Base-by-base conservation (phyloP, 352 stramenopile species). In the Globisporangium parvum region DNA sequence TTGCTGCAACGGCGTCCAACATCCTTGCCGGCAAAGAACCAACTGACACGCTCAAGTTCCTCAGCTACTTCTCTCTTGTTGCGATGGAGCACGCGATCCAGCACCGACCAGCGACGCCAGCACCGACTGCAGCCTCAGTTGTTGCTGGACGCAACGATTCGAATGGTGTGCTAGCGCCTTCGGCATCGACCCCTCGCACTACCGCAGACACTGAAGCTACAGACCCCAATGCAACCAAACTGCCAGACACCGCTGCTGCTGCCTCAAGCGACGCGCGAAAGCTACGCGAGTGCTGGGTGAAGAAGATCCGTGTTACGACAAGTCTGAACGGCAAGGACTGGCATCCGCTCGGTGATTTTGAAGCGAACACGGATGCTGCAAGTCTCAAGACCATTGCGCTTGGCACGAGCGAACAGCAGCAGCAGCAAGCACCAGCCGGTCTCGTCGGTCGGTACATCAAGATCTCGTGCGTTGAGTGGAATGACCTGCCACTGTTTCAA, bases 21-120 rank as follows among this genome's bases (percentile, higher is more conserved):
- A 91, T 92, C 33, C 52, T 91, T 17, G 77, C 84, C 15, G 84
- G 81, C 4, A 92, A 92, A 52, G 80, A 94, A 20, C 68, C 80
- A 0, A 70, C 63, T 31, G 80, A 92, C 47, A 94, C 84, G 8
- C 69, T 94, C 15, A 75, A 88, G 46, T 89, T 92, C 40, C 48
- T 94, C n/a, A 70, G 70, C 24, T 90, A 71, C 55, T 77, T 92
- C 18, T 69, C 67, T 0, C 55, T 90, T 6, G 72, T 73, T 44
- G 75, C 81, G 1, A 70, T 90, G 24, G 68, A 85, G 31, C 76
- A 85, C 59, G 66, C 58, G 20, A 66, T 86, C 26, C 59, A 70
- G 12, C 40, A 80, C 21, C 61, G 62, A 18, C 53, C 51, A 44
- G 26, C 35, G 41, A 21, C 47, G 10, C 46, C 47, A 42, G 46